Evolutionary conservation across 768 basidiomycete species (phyloP).

Genomic region (Pisolithus orientalis): DNA sequence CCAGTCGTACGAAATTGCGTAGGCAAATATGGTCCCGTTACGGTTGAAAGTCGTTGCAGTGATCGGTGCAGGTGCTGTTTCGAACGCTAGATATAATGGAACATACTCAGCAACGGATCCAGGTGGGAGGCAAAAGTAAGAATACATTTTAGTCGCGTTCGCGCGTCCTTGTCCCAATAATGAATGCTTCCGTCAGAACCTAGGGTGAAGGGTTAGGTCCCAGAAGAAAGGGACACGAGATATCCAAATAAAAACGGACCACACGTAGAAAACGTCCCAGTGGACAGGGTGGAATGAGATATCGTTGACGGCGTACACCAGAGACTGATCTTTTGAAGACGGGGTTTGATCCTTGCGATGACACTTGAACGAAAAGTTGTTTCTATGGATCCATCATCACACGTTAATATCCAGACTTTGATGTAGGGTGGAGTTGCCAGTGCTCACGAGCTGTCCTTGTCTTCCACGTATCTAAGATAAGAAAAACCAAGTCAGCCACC

Average conservation of each 20-base stretch:
- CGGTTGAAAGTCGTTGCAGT: conserved; percentile 80
- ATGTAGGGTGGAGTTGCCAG: background rate
- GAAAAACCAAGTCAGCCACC: background rate
- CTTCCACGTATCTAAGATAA: conserved; percentile 68
- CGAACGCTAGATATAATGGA: conserved; percentile 50
- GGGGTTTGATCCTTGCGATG: conserved; percentile 56
- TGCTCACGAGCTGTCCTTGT: conserved; percentile 64
- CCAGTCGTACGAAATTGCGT: conserved; percentile 92
- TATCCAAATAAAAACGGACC: conserved; percentile 35
- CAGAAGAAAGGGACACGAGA: background rate
- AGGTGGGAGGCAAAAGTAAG: background rate
- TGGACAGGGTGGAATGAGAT: conserved; percentile 82
- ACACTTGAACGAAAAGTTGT: conserved; percentile 88
- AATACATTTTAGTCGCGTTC: conserved; percentile 84
- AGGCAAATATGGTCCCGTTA: conserved; percentile 84
- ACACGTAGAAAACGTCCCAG: conserved; percentile 80
- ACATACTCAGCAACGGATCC: background rate
- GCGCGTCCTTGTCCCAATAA: conserved; percentile 93
- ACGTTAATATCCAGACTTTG: background rate
- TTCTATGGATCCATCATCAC: conserved; percentile 27
- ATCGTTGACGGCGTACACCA: conserved; percentile 80
- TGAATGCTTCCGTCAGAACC: conserved; percentile 83
- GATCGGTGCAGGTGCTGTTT: conserved; percentile 69
- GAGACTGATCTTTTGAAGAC: conserved; percentile 54
- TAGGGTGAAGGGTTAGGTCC: conserved; percentile 16